Percentiles rank a stretch among this genome's conserved stretches.
Conservation (phyloP, 306 rosid species). For the Glycine tomentella region DNA sequence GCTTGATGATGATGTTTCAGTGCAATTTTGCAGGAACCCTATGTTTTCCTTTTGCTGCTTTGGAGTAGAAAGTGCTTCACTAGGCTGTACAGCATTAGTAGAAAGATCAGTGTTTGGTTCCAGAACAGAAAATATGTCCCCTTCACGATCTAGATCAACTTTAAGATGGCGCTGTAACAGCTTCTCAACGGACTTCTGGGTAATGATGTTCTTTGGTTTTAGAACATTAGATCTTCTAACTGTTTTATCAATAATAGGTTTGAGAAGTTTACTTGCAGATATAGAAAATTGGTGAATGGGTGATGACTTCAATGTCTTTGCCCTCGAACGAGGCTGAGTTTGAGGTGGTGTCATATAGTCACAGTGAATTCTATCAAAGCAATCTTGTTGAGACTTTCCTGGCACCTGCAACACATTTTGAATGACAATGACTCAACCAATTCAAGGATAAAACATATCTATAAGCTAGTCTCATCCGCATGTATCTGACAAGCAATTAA, state of each 20-base stretch:
- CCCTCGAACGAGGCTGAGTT: conserved; percentile 64
- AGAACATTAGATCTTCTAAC: conserved; percentile 50
- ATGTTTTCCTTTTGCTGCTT: conserved; percentile 53
- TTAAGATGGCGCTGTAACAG: conserved; percentile 52
- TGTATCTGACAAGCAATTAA: conserved; percentile 23
- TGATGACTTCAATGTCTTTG: conserved; percentile 57
- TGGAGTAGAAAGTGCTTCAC: conserved; percentile 61
- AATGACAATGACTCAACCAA: conserved; percentile 17
- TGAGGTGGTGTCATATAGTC: conserved; percentile 74
- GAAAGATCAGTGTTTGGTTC: conserved; percentile 67
- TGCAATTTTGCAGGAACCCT: conserved; percentile 50
- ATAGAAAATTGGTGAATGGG: conserved; percentile 59
- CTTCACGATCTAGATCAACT: conserved; percentile 55
- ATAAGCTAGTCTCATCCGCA: conserved; percentile 20
- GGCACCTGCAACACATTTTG: conserved; percentile 72
- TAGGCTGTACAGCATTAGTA: conserved; percentile 47
- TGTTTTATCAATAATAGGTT: conserved; percentile 45
- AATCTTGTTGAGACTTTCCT: conserved; percentile 90
- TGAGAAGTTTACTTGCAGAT: conserved; percentile 76
- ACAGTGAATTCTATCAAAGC: conserved; percentile 79
- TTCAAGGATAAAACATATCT: neutral
- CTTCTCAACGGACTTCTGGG: conserved; percentile 63
- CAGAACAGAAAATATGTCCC: conserved; percentile 81
- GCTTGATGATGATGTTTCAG: conserved; percentile 59
- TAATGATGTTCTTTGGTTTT: conserved; percentile 55